phyloP scores from a whole-genome alignment of 345 rosid genomes.

The Eucalyptus pauciflora region DNA sequence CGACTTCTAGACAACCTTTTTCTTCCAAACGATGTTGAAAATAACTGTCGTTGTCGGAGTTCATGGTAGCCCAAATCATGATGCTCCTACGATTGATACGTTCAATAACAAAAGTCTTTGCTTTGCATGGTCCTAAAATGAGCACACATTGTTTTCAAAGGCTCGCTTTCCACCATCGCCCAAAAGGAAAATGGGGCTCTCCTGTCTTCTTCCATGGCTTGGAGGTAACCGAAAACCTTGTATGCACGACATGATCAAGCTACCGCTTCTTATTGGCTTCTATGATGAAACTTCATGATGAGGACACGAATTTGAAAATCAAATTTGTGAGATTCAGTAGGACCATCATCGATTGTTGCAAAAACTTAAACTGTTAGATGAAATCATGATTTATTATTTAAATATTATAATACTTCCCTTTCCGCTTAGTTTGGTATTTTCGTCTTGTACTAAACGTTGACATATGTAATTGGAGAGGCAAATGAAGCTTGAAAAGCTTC shows the following conservation, averaged over 20 bases:
- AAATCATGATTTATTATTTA: no score
- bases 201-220: not conserved
- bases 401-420: not conserved
- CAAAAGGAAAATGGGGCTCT: not conserved
- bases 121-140: not conserved
- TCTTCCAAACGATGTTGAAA: not conserved
- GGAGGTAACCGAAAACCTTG: not conserved
- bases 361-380: not conserved
- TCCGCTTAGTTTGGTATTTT: not conserved
- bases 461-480: not conserved
- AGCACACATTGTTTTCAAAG: not conserved
- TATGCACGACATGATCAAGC: not conserved
- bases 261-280: not conserved
- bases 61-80: not conserved
- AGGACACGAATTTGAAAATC: not conserved
- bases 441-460: not conserved
- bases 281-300: not conserved
- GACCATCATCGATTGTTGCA: no score
- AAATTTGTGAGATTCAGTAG: not conserved
- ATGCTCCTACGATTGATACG: not conserved
- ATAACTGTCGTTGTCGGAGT: not conserved
- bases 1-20: not conserved
- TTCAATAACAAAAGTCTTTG: not conserved
- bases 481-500: no score
- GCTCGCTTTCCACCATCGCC: not conserved